Evolutionary conservation across 352 stramenopile genomes (phyloP), one percentile per base, ranked within the genome.

Genomic region (Globisporangium abappressorium): DNA sequence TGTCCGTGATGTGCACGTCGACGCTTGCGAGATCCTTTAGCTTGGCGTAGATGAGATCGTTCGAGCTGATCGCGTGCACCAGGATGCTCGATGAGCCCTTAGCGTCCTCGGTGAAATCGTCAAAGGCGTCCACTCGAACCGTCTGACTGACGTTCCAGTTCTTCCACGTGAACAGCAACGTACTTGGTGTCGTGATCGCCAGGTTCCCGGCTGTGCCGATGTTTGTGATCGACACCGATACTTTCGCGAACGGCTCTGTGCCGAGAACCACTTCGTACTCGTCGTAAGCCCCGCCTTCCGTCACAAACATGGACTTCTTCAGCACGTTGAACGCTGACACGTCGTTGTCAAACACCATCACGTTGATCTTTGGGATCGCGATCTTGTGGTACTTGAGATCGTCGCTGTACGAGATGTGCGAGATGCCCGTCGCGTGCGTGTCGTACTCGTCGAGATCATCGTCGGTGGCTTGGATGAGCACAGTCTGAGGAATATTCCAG

Each of bases 401-500:
- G 28, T 73, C 70, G 49, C 82, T 92, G 66, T 87, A 91, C 49
- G 81, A 81, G 1, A 82, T 61, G 58, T 94, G 86, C 1, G 82
- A 92, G 12, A 94, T 90, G 5, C 84, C 86, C 0, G 82, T 92
- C 22, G 65, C 63, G 68, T 94, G 86, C 0, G 53, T 60, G 46
- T 94, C 82, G 47, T 75, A 84, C 57, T 94, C 86, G 54, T 94
- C 86, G 22, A 94, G 49, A 8, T 76, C 57, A 58, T 94, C 86
- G 43, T 90, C 76, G 0, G 86, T 94, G 15, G 84, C 86, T 5
- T 74, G 67, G 4, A 92, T 72, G 2, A 68, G 58, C 0, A 94
- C 84, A 1, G 57, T 70, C 61, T 94, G 85, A 1, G 72, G 76
- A 0, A 94, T 34, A 59, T 92, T 73, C 84, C 85, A 94, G 61